These are phyloP conservation scores for Stemphylium beticola DNA, from an alignment of 2,329 filamentous ascomycete genomes.

Conservation along the genomic window DNA sequence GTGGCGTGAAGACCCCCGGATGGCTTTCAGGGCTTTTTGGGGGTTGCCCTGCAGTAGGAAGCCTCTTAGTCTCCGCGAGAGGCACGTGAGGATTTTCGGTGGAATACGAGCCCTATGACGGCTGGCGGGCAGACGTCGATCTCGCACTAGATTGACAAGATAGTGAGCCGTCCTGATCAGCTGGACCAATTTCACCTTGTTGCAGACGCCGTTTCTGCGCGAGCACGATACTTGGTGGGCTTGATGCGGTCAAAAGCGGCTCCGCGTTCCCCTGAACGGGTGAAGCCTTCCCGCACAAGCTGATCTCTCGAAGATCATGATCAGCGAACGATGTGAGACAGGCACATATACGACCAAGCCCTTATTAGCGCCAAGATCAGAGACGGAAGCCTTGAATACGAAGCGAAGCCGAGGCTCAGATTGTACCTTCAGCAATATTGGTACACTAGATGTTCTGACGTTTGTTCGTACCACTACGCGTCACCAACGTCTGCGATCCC, in stretches of 20 bases:
- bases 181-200: not conserved
- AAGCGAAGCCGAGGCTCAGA: not conserved
- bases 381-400: not conserved
- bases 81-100: not conserved
- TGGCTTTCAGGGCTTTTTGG: not conserved
- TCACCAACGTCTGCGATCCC: not conserved
- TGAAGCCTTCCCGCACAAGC: not conserved
- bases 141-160: not conserved
- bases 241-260: slow-evolving; percentile 4
- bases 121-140: slow-evolving; percentile 3
- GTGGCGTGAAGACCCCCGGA: slow-evolving; percentile 1
- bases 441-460: not conserved
- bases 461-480: not conserved
- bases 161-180: not conserved
- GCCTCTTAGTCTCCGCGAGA: not conserved
- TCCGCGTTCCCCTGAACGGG: not conserved
- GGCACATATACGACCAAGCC: not conserved
- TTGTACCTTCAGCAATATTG: not conserved
- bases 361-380: not conserved
- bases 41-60: slow-evolving; percentile 9
- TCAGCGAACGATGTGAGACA: slow-evolving; percentile 1
- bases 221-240: not conserved
- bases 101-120: not conserved
- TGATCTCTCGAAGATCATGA: slow-evolving; percentile 1
- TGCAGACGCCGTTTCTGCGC: not conserved